Conservation (phyloP, 164 flowering plant species). For the Saururus chinensis region DNA sequence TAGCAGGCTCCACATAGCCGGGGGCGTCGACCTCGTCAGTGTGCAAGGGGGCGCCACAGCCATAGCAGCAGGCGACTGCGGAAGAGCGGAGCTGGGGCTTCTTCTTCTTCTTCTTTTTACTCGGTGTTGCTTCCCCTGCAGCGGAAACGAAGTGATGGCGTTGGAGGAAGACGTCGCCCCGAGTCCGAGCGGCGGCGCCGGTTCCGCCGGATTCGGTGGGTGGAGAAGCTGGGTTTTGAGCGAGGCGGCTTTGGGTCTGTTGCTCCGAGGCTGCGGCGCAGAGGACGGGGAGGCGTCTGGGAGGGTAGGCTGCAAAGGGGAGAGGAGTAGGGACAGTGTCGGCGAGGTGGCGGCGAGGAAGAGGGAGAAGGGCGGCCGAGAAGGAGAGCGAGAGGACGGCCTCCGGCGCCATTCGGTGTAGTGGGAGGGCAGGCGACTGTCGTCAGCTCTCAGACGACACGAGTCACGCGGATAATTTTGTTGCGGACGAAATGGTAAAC, state of each 20-base stretch:
- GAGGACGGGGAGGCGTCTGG: neutral
- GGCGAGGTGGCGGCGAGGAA: neutral
- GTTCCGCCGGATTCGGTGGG: neutral
- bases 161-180: constrained; percentile 58
- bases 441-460: too few species aligned
- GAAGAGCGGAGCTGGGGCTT: constrained; percentile 8
- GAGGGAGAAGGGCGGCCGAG: neutral
- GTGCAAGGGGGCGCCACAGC: constrained; percentile 97
- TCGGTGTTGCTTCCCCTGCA: too few species aligned
- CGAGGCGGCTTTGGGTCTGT: too few species aligned
- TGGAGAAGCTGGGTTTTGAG: neutral
- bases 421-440: too few species aligned
- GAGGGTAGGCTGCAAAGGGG: too few species aligned
- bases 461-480: too few species aligned
- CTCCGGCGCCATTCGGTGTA: neutral
- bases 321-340: neutral
- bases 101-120: constrained; percentile 28
- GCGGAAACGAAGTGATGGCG: constrained; percentile 25
- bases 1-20: constrained; percentile 66
- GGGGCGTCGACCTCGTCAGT: constrained; percentile 68
- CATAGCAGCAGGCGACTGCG: constrained; percentile 45
- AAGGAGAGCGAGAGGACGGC: neutral
- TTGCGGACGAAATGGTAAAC: too few species aligned
- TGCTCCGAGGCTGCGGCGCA: too few species aligned
- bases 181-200: constrained; percentile 79